Conservation (phyloP, 805 yeast species). For the Hanseniaspora meyeri region DNA sequence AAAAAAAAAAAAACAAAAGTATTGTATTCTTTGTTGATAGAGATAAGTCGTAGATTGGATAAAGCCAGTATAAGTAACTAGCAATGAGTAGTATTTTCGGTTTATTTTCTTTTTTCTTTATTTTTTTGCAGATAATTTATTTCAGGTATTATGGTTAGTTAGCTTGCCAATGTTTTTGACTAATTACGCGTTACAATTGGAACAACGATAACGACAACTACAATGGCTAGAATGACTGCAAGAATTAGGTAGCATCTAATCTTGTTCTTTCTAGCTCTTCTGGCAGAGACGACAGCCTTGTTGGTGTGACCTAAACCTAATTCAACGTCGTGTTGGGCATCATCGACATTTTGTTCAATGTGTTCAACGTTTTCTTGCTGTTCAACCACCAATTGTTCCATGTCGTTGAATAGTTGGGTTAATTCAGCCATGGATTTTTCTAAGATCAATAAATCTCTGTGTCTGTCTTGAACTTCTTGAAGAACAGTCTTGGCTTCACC, state of each 20-base stretch:
- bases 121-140: too few species aligned
- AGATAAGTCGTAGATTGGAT: too few species aligned
- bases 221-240: constrained; percentile 45
- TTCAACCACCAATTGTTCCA: constrained; percentile 91
- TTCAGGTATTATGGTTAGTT: background rate
- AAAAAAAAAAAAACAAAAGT: too few species aligned
- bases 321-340: constrained; percentile 83
- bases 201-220: constrained; percentile 58
- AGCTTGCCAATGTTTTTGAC: too few species aligned
- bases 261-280: constrained; percentile 81
- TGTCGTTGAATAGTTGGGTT: constrained; percentile 85
- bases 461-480: constrained; percentile 91
- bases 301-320: constrained; percentile 89
- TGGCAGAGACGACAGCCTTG: constrained; percentile 78
- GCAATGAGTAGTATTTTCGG: too few species aligned
- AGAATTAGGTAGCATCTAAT: constrained; percentile 68
- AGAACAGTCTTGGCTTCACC: constrained; percentile 93
- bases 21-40: too few species aligned
- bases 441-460: constrained; percentile 84
- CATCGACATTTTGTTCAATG: constrained; percentile 65
- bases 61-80: too few species aligned
- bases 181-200: constrained; percentile 26
- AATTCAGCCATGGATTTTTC: constrained; percentile 93
- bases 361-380: constrained; percentile 81
- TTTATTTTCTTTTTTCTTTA: too few species aligned